Conservation (phyloP, 352 stramenopile genomes). For the Lagenidium sp. region DNA sequence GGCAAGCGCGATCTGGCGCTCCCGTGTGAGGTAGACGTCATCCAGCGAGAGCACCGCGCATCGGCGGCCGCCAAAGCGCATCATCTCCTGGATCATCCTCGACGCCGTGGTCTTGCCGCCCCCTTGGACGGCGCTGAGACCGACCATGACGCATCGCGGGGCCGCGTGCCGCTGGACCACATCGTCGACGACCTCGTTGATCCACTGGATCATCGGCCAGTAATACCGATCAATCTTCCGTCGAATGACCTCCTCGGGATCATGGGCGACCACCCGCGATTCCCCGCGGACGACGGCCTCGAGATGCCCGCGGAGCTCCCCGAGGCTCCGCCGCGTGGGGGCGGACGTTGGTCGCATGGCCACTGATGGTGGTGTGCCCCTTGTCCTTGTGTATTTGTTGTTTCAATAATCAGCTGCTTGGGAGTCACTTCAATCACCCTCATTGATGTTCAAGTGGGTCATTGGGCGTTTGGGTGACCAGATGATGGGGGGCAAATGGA, state of each 20-base stretch:
- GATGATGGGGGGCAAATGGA: not conserved
- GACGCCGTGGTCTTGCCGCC: conserved; percentile 80
- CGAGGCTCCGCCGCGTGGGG: not conserved
- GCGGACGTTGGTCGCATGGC: not conserved
- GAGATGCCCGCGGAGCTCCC: conserved; percentile 30
- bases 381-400: too few relatives aligned
- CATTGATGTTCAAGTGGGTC: conserved; percentile 12
- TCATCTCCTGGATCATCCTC: conserved; percentile 53
- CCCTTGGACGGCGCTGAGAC: conserved; percentile 77
- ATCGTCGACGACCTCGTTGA: conserved; percentile 35
- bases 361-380: not conserved
- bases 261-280: conserved; percentile 7
- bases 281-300: conserved; percentile 47
- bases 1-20: conserved; percentile 57
- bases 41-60: conserved; percentile 78
- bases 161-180: conserved; percentile 8
- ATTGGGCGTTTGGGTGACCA: conserved; percentile 2
- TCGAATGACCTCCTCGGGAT: conserved; percentile 26
- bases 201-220: conserved; percentile 71
- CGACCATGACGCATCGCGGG: conserved; percentile 45
- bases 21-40: conserved; percentile 70
- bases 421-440: too few relatives aligned
- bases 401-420: too few relatives aligned
- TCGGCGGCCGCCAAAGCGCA: conserved; percentile 36
- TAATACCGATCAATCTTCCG: conserved; percentile 64